Percentiles rank a stretch among this genome's conserved stretches.
phyloP scores from a whole-genome alignment of 495 filamentous ascomycete species.

The Thermothielavioides terrestris region DNA sequence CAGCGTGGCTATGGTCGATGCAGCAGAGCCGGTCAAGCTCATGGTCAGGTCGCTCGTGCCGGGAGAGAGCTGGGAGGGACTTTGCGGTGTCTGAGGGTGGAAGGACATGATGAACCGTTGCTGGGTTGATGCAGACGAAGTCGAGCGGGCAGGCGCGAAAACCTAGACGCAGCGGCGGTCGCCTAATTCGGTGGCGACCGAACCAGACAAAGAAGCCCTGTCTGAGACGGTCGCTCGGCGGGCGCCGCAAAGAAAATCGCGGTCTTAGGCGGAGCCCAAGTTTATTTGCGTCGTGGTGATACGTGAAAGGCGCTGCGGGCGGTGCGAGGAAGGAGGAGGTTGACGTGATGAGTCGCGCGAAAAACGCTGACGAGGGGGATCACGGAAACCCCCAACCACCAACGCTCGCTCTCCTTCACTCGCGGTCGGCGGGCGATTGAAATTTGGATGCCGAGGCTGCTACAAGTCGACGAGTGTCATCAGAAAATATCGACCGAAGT shows the following conservation, averaged over 20 bases:
- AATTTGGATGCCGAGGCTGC: conserved; percentile 4
- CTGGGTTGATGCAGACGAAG: conserved; percentile 7
- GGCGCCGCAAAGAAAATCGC: conserved; percentile 2
- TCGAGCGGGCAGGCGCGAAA: conserved; percentile 9
- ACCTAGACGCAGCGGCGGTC: conserved; percentile 14
- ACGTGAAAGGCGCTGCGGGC: conserved; percentile 20
- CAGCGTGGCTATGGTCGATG: conserved; percentile 36
- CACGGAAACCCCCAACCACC: conserved; percentile 15
- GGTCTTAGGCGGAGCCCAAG: background rate
- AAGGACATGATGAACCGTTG: conserved; percentile 41
- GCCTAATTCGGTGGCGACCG: conserved; percentile 13
- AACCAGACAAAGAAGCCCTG: conserved; percentile 14
- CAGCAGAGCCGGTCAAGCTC: conserved; percentile 38
- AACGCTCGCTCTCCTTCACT: conserved; percentile 19
- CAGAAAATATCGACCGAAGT: conserved; percentile 1
- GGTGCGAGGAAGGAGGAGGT: conserved; percentile 24
- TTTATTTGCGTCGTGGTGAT: background rate
- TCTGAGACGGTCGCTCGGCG: background rate
- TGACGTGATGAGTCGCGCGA: conserved; percentile 36
- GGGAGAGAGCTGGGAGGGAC: conserved; percentile 46
- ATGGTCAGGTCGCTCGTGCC: conserved; percentile 35
- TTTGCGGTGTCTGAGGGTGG: conserved; percentile 53
- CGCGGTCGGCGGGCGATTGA: conserved; percentile 13
- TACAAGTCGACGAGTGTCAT: background rate
- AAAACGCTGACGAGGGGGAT: conserved; percentile 26